Evolutionary conservation across 2,329 filamentous ascomycete genomes (phyloP).

Genomic region (Aspergillus oerlinghausenensis): DNA sequence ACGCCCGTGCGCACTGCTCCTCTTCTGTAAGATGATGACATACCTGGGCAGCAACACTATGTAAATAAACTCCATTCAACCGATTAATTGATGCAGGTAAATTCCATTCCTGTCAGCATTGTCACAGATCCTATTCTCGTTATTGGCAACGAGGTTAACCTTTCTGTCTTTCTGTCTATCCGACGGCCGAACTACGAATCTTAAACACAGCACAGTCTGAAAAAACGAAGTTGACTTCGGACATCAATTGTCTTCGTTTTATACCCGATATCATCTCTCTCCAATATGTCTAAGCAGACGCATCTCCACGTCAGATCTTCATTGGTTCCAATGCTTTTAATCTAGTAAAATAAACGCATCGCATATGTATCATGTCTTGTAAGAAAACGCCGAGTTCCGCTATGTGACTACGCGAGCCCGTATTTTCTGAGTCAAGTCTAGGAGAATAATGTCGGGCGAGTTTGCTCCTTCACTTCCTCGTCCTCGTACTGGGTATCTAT

Average conservation of each 20-base stretch:
- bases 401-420: background rate
- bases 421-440: slow-evolving; percentile 13
- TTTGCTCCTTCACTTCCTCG: slow-evolving; percentile 28
- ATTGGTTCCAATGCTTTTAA: background rate
- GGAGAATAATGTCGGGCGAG: slow-evolving; percentile 30
- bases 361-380: background rate
- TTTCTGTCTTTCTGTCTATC: background rate
- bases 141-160: too few relatives aligned
- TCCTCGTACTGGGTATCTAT: slow-evolving; percentile 40
- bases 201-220: background rate
- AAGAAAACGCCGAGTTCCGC: background rate
- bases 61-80: background rate
- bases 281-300: background rate
- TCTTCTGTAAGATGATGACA: background rate
- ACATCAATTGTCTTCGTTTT: background rate
- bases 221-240: too few relatives aligned
- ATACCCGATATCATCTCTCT: background rate
- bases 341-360: background rate
- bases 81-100: too few relatives aligned
- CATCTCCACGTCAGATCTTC: background rate
- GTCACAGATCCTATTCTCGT: too few relatives aligned
- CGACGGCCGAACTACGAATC: background rate
- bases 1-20: slow-evolving; percentile 9
- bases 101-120: too few relatives aligned
- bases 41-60: background rate